Evolutionary conservation across 2,329 filamentous ascomycete species (phyloP).

Genomic region (Aquanectria penicillioides): DNA sequence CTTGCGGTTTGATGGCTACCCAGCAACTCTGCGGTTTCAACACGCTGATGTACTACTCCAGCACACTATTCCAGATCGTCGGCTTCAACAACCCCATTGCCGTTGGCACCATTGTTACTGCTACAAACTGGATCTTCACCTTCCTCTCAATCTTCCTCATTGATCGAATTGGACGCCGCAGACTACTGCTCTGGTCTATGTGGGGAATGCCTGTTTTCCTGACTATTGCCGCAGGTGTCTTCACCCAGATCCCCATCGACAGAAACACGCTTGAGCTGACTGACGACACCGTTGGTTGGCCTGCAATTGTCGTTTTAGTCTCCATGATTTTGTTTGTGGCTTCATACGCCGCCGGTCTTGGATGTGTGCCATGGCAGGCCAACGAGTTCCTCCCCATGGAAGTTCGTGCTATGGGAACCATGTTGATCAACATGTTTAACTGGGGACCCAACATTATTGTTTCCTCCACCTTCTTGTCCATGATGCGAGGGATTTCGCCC

Average conservation of each 20-base stretch:
- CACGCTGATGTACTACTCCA: slow-evolving; percentile 38
- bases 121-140: slow-evolving; percentile 31
- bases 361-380: slow-evolving; percentile 34
- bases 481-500: slow-evolving; percentile 31
- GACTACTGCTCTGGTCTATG: slow-evolving; percentile 29
- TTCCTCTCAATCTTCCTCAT: slow-evolving; percentile 32
- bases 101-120: slow-evolving; percentile 49
- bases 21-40: slow-evolving; percentile 41
- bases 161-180: slow-evolving; percentile 26
- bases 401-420: slow-evolving; percentile 56
- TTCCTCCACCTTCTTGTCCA: slow-evolving; percentile 27
- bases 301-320: slow-evolving; percentile 26
- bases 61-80: slow-evolving; percentile 34
- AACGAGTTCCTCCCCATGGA: slow-evolving; percentile 46
- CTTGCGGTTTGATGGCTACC: slow-evolving; percentile 56
- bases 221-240: slow-evolving; percentile 24
- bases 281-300: slow-evolving; percentile 24
- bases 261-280: slow-evolving; percentile 20
- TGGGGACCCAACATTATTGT: slow-evolving; percentile 52
- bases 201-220: slow-evolving; percentile 33
- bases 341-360: slow-evolving; percentile 35
- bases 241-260: slow-evolving; percentile 24
- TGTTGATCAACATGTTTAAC: slow-evolving; percentile 55
- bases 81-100: slow-evolving; percentile 51
- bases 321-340: slow-evolving; percentile 37